Evolutionary conservation across 2,329 filamentous ascomycete species (phyloP).

Genomic region (Microcyclospora tardicrescens): DNA sequence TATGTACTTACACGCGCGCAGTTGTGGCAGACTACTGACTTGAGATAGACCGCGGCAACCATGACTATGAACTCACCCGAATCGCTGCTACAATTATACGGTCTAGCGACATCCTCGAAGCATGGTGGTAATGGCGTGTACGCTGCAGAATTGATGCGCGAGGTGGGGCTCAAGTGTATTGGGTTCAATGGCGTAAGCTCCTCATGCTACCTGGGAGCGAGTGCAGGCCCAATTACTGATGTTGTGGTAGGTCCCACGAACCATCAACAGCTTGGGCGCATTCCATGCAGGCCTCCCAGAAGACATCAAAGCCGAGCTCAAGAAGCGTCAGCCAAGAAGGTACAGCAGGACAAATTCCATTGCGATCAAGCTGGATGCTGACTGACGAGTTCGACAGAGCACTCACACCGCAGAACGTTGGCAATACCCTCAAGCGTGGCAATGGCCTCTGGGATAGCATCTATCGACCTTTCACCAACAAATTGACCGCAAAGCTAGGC

Average conservation of each 20-base stretch:
- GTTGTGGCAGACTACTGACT: too few relatives aligned
- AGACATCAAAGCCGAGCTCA: conserved; percentile 40
- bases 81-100: conserved; percentile 52
- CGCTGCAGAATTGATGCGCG: conserved; percentile 59
- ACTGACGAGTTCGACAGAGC: conserved; percentile 5
- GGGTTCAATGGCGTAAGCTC: conserved; percentile 54
- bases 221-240: not conserved
- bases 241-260: conserved; percentile 51
- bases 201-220: not conserved
- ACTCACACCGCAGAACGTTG: conserved; percentile 35
- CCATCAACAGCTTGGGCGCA: conserved; percentile 67
- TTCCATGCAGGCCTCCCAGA: conserved; percentile 52
- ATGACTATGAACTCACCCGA: conserved; percentile 80
- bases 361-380: too few relatives aligned
- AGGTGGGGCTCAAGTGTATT: conserved; percentile 65
- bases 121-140: conserved; percentile 29
- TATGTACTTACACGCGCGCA: not conserved
- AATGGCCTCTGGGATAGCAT: conserved; percentile 60
- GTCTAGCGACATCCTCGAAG: conserved; percentile 24
- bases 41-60: conserved; percentile 56
- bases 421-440: conserved; percentile 45
- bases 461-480: conserved; percentile 60
- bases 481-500: conserved; percentile 57
- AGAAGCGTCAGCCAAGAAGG: conserved; percentile 14
- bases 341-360: not conserved